Base-by-base conservation (phyloP, 2,329 filamentous ascomycete genomes). In the Lecanicillium sp. region DNA sequence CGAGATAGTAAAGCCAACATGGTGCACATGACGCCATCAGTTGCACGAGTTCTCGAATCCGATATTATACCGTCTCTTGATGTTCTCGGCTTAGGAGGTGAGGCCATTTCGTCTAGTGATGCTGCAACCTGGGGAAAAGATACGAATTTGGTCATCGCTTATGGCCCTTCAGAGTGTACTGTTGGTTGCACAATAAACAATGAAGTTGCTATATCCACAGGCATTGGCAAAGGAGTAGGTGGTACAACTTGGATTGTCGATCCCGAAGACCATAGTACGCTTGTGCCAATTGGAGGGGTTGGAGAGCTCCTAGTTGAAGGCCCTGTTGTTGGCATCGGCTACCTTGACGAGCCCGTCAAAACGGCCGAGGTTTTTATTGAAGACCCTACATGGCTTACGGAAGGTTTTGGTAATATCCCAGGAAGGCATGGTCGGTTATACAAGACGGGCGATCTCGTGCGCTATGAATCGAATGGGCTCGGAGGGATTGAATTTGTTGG, bases 251-350 rank as follows among this genome's bases (percentile, higher is more conserved):
- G 70, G 70, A 64, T 75, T 15, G 67, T 72, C 9, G 65, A 74
- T 33, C 62, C 69, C 0, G 59, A 64, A 2, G 59, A 70, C 38
- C 60, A 69, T 41, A 50, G 71, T 39, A 58, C 54, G 13, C 62
- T 75, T 4, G 60, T 67, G 4, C 67, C 70, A 0, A 53, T 72
- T 1, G 71, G 71, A 0, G 57, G 61, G 2, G 60, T 73, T 2
- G 72, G 72, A 5, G 71, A 75, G 50, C 56, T 75, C n/a, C 53
- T 73, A 4, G 58, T 78, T 12, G 71, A 73, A 44, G 74, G 74
- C 0, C 75, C 75, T 1, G 68, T 75, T n/a, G 72, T 83, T 3
- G 77, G 75, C 9, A 62, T 73, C 25, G 77, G 76, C 18, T 83
- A 83, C 43, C 57, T 80, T 16, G 71, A 71, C 36, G 71, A 80